Percentiles rank a stretch among this genome's conserved stretches.
Conservation (phyloP, 2,329 filamentous ascomycete species). For the Cladorrhinum sp. region DNA sequence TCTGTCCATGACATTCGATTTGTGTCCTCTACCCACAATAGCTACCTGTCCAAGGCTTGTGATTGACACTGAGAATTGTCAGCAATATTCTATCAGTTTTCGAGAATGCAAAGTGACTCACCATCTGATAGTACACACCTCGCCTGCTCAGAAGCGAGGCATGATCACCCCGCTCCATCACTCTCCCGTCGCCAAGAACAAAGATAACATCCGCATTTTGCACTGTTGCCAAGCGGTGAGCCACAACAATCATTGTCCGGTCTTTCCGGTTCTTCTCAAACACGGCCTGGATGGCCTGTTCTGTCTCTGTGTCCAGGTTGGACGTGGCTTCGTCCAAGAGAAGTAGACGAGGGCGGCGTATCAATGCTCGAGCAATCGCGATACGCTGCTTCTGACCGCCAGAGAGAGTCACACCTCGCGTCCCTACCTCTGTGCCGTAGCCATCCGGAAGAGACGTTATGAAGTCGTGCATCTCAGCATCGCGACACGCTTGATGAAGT, state of each 20-base stretch:
- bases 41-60: slow-evolving; percentile 52
- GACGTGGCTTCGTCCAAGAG: slow-evolving; percentile 72
- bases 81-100: background rate
- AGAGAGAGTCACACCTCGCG: slow-evolving; percentile 59
- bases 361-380: slow-evolving; percentile 65
- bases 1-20: background rate
- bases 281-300: slow-evolving; percentile 59
- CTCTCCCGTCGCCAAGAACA: slow-evolving; percentile 64
- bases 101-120: slow-evolving; percentile 33
- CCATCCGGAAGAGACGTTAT: slow-evolving; percentile 43
- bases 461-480: slow-evolving; percentile 32
- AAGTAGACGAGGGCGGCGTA: slow-evolving; percentile 61
- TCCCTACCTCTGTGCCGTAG: slow-evolving; percentile 65
- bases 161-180: slow-evolving; percentile 56
- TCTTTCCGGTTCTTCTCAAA: slow-evolving; percentile 61
- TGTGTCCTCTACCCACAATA: background rate
- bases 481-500: slow-evolving; percentile 29
- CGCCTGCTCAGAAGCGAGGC: slow-evolving; percentile 46
- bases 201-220: slow-evolving; percentile 77
- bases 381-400: slow-evolving; percentile 70
- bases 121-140: slow-evolving; percentile 57
- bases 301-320: slow-evolving; percentile 57
- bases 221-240: slow-evolving; percentile 73
- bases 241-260: slow-evolving; percentile 69
- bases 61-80: slow-evolving; percentile 48